These are phyloP conservation scores for Oxyria digyna DNA, from an alignment of 148 eudicot genomes.

Conservation along the genomic window DNA sequence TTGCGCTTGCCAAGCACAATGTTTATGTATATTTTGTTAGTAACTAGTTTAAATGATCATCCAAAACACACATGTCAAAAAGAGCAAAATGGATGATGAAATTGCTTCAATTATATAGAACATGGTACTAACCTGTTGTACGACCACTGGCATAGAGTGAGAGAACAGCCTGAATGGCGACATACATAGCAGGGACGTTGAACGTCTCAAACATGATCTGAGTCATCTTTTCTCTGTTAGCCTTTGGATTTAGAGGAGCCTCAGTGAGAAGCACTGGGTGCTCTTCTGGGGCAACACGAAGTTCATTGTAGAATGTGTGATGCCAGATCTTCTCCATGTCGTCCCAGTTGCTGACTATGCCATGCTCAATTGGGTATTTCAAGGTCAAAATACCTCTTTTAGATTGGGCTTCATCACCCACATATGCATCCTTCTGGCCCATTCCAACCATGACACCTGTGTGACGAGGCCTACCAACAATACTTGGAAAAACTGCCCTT, in stretches of 20 bases:
- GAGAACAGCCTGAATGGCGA: slow-evolving; percentile 8
- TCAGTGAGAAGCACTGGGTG: slow-evolving; percentile 10
- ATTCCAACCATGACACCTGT: slow-evolving; percentile 10
- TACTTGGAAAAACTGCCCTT: slow-evolving; percentile 8
- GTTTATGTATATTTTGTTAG: no score
- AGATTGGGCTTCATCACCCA: slow-evolving; percentile 8
- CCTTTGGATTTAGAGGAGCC: slow-evolving; percentile 7
- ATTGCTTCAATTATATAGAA: background rate
- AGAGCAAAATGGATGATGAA: background rate
- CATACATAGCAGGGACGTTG: slow-evolving; percentile 8
- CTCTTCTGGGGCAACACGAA: slow-evolving; percentile 10
- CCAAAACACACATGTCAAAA: no score
- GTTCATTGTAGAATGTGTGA: slow-evolving; percentile 10
- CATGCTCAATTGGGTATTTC: slow-evolving; percentile 10
- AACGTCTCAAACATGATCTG: slow-evolving; percentile 10
- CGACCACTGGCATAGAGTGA: slow-evolving; percentile 10
- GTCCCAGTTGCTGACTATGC: slow-evolving; percentile 9
- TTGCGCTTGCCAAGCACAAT: no score
- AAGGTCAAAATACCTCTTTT: slow-evolving; percentile 8
- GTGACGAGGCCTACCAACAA: slow-evolving; percentile 10
- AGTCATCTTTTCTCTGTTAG: slow-evolving; percentile 8
- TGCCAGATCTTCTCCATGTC: slow-evolving; percentile 11
- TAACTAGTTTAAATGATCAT: no score
- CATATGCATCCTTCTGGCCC: slow-evolving; percentile 9
- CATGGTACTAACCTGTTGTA: background rate